Evolutionary conservation across 345 rosid species (phyloP), one percentile per base, ranked within the genome.

Genomic region (Luvunga scandens): DNA sequence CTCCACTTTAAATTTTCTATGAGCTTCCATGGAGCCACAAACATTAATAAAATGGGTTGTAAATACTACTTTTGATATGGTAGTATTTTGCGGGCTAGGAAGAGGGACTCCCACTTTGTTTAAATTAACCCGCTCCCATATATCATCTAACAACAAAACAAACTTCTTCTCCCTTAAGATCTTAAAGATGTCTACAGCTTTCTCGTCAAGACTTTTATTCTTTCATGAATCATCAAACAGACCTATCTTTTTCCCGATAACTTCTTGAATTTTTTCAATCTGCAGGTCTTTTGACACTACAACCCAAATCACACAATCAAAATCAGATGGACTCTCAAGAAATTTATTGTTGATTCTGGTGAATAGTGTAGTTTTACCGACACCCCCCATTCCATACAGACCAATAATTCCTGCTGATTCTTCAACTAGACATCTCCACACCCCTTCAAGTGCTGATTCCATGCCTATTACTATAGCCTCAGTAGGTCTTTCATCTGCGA

Each of bases 121-220:
- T 6, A 71, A 53, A 39, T 76, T 73, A 9, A 76, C 7, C 50
- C 22, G 2, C 7, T 81, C 42, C 83, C 83, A 80, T 69, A 80
- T 1, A 56, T 80, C 83, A 30, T 76, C 77, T 7, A 76, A 12
- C 6, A 33, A 5, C 13, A 36, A 36, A 36, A 76, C 67, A 76
- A 71, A 63, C 12, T 65, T 81, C 28, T 76, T 71, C 21, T 39
- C 16, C 2, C 48, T 13, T 14, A 78, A 55, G 21, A 55, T 25
- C 31, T 45, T 69, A 22, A 42, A 69, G 22, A 69, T 42, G 34
- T 69, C 57, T 9, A 25, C 6, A 3, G 57, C 72, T 25, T 45
- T 69, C 4, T 69, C 33, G 14, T 69, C 72, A 14, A 14, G 19
- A 24, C 22, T 13, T 24, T 22, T 67, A 22, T 36, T 67, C 50